Percentiles rank a stretch among this genome's conserved stretches.
Conservation (phyloP, 1,284 basidiomycete genomes). For the Ceratobasidium sp. region DNA sequence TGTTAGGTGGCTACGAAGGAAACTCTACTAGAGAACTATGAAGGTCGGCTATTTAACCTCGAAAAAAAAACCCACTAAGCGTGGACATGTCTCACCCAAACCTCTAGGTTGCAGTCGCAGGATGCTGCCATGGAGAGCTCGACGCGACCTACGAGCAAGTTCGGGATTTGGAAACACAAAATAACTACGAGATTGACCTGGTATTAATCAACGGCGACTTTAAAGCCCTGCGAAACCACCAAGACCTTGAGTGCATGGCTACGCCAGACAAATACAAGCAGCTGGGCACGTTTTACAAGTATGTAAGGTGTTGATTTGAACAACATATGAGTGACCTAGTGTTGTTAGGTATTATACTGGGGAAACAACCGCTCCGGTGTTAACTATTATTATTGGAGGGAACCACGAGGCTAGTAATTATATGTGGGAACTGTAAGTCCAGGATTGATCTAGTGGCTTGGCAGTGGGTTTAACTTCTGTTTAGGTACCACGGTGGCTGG, state of each 20-base stretch:
- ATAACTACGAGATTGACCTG: slow-evolving; percentile 81
- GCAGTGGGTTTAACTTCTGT: too few species aligned
- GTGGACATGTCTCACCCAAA: not conserved
- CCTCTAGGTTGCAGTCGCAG: slow-evolving; percentile 87
- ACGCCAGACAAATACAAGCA: slow-evolving; percentile 91
- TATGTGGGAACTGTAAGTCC: slow-evolving; percentile 91
- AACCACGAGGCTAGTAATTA: slow-evolving; percentile 99
- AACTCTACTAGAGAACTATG: not conserved
- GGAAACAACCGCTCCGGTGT: slow-evolving; percentile 81
- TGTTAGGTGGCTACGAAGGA: not conserved
- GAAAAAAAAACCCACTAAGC: not conserved
- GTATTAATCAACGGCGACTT: slow-evolving; percentile 97
- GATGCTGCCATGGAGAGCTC: slow-evolving; percentile 94
- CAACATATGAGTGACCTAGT: slow-evolving; percentile 8
- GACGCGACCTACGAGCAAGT: slow-evolving; percentile 90
- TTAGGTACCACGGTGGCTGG: slow-evolving; percentile 94
- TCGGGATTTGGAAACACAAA: slow-evolving; percentile 69
- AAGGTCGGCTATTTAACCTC: slow-evolving; percentile 11
- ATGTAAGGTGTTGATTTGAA: slow-evolving; percentile 52
- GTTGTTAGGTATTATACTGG: slow-evolving; percentile 87
- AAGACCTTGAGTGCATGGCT: slow-evolving; percentile 91
- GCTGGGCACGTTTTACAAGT: slow-evolving; percentile 89
- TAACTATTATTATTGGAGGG: slow-evolving; percentile 96
- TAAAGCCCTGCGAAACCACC: slow-evolving; percentile 88
- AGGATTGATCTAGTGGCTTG: too few species aligned